phyloP scores from a whole-genome alignment of 805 yeast genomes.

The Cephaloascus albidus region DNA sequence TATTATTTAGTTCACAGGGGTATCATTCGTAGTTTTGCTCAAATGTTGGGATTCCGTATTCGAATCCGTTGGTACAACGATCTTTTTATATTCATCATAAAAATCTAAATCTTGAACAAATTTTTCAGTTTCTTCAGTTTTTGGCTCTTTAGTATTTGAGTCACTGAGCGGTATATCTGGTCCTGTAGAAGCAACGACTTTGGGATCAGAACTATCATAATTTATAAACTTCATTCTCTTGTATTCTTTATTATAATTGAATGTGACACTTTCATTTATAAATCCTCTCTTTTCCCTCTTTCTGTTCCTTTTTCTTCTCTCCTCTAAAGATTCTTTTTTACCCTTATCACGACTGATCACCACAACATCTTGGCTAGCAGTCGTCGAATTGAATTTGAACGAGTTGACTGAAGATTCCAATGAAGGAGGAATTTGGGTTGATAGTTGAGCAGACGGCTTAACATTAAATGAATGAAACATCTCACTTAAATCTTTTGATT shows the following conservation, averaged over 20 bases:
- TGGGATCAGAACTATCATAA: background rate
- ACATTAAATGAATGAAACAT: constrained; percentile 6
- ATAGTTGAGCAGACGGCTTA: constrained; percentile 2
- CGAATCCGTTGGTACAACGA: too few species aligned
- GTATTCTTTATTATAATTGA: background rate
- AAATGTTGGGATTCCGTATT: too few species aligned
- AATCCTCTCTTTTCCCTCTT: background rate
- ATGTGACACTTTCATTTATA: background rate
- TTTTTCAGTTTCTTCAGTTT: too few species aligned
- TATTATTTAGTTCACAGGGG: too few species aligned
- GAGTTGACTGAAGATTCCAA: constrained; percentile 6
- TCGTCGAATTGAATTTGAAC: constrained; percentile 1
- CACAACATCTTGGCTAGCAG: background rate
- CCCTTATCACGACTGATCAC: background rate
- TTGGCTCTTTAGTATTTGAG: too few species aligned
- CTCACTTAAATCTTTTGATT: constrained; percentile 4
- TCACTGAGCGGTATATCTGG: background rate
- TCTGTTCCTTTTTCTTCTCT: background rate
- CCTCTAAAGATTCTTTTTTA: background rate
- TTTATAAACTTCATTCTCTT: background rate
- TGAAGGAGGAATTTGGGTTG: constrained; percentile 16
- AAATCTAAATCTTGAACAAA: background rate
- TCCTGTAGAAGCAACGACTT: background rate
- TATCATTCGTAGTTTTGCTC: too few species aligned
- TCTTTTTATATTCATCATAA: background rate